Base-by-base conservation (phyloP, 768 basidiomycete species). In the Lactifluus rugatus region DNA sequence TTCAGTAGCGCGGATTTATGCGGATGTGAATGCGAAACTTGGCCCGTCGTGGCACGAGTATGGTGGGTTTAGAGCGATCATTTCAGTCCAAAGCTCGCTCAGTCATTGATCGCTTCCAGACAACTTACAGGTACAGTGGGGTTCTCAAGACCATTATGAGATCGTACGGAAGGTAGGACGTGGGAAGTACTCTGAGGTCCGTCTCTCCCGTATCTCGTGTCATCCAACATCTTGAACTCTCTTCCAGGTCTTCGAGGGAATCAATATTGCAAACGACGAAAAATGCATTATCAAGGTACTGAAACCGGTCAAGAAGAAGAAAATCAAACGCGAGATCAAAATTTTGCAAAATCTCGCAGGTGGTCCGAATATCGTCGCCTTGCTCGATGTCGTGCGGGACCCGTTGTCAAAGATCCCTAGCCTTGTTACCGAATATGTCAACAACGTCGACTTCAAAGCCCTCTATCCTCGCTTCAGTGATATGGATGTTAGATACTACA, bases 261-360 rank as follows among this genome's bases (percentile, higher is more conserved):
- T 95, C 67, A 90, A 94, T 70, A 84, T 93, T 60, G 83, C 88
- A 52, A 87, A 85, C 60, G 89, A 92, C 66, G 88, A 90, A 73
- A 94, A 94, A 74, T 94, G 93, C 71, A 95, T 95, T 72, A 93
- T 98, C 76, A 98, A 98, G 72, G 95, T 98, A 32, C 79, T 98
- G 65, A 98, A 98, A 72, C 95, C 95, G 0, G 94, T 98, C 41
- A 98, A 98, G 81, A 97, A 98, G 83, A 98, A 98, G 83, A 98
- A 98, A 76, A 97, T 97, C 74, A 97, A 97, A 76, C 81, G 95
- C 62, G 95, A 98, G 75, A 96, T 98, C 71, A 97, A 97, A 78
- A 95, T 98, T 67, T 75, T 98, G 25, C 93, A 94, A 73, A 96
- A 97, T 70, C 79, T 98, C 31, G 91, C 93, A 0, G 94, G 95